These are phyloP conservation scores for Kuraishia hungarica DNA, from an alignment of 805 yeast species.

Conservation along the genomic window DNA sequence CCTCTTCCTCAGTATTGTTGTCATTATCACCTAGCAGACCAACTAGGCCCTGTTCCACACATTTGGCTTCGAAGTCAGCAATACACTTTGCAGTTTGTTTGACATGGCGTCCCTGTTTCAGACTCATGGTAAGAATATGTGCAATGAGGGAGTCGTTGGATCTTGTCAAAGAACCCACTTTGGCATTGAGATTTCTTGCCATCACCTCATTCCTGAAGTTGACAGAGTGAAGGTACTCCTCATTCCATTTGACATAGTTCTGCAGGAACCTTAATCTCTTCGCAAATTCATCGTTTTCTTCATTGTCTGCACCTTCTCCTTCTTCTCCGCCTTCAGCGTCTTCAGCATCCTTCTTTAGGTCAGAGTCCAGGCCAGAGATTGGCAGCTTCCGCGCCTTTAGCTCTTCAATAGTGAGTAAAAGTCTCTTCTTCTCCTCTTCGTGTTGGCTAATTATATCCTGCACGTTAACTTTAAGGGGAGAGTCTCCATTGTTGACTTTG, in stretches of 20 bases:
- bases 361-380: neutral
- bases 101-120: neutral
- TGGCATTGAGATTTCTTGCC: neutral
- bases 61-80: neutral
- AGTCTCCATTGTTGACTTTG: slow-evolving; percentile 32
- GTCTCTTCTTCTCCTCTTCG: slow-evolving; percentile 15
- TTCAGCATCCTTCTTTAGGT: neutral
- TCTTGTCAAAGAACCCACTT: neutral
- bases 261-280: slow-evolving; percentile 11
- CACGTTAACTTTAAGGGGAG: slow-evolving; percentile 25
- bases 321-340: too few species aligned
- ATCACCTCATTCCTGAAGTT: slow-evolving; percentile 5
- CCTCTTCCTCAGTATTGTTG: neutral
- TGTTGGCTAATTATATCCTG: slow-evolving; percentile 15
- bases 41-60: neutral
- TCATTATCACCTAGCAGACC: neutral
- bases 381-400: slow-evolving; percentile 6
- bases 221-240: slow-evolving; percentile 14
- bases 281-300: slow-evolving; percentile 1
- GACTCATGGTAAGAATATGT: neutral
- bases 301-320: neutral
- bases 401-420: slow-evolving; percentile 10
- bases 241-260: slow-evolving; percentile 17
- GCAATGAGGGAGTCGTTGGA: neutral
- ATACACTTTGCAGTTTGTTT: neutral